These are phyloP conservation scores for Begonia fuchsioides DNA, from an alignment of 306 rosid species.

Conservation along the genomic window DNA sequence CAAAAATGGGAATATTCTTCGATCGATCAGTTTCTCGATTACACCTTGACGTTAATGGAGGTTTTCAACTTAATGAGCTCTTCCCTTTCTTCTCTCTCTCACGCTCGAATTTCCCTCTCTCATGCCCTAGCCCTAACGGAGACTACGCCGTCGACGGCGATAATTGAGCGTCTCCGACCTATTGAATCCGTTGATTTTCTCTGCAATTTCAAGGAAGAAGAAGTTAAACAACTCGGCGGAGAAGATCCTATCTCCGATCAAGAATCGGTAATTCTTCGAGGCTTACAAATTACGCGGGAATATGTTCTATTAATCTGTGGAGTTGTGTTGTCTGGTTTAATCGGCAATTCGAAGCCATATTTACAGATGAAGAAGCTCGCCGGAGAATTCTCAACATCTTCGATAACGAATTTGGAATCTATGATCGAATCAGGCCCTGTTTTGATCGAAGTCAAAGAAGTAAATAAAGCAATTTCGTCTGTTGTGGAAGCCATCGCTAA, in stretches of 20 bases:
- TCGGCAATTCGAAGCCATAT: constrained; percentile 24
- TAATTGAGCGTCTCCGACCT: constrained; percentile 26
- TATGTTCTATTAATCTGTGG: constrained; percentile 47
- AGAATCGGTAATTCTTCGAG: constrained; percentile 24
- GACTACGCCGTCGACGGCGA: constrained; percentile 22
- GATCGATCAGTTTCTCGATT: constrained; percentile 33
- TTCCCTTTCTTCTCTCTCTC: constrained; percentile 39
- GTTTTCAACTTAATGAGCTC: constrained; percentile 40
- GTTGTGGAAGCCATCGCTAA: too few relatives aligned
- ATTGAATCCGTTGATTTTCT: constrained; percentile 16
- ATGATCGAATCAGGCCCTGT: too few relatives aligned
- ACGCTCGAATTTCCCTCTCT: constrained; percentile 30
- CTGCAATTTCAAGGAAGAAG: constrained; percentile 7
- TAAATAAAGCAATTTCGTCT: too few relatives aligned
- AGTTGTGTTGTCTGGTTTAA: constrained; percentile 23
- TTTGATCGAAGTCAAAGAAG: too few relatives aligned
- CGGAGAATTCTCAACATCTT: constrained; percentile 12
- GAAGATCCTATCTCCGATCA: constrained; percentile 15
- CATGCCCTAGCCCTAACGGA: constrained; percentile 42
- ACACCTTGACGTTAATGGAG: constrained; percentile 36
- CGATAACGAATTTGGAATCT: too few relatives aligned
- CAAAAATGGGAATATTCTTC: constrained; percentile 33
- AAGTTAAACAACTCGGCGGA: constrained; percentile 3
- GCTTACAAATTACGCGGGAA: constrained; percentile 37
- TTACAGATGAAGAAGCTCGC: constrained; percentile 24